A percentile compares a stretch with the other conserved stretches of the same genome.
Conservation (phyloP, 148 eudicot genomes). For the Cornus controversa region DNA sequence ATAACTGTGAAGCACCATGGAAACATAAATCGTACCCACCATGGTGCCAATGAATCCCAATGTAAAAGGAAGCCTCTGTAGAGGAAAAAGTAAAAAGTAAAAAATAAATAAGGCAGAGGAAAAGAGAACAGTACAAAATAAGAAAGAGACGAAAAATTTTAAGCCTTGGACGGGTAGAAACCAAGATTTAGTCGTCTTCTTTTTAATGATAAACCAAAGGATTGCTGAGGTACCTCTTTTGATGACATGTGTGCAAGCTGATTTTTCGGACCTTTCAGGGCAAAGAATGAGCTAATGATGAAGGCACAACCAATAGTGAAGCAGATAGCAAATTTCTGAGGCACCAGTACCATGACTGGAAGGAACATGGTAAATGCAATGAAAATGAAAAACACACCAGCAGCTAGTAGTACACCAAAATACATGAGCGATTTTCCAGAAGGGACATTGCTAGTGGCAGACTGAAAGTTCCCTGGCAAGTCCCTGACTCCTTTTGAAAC, state of each 20-base stretch:
- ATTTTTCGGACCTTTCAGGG: constrained; percentile 57
- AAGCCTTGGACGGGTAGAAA: neutral
- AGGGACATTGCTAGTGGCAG: constrained; percentile 52
- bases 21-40: constrained; percentile 63
- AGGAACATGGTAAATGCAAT: constrained; percentile 62
- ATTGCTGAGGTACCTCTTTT: constrained; percentile 40
- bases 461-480: constrained; percentile 50
- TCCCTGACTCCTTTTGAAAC: constrained; percentile 56
- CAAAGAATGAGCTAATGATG: constrained; percentile 58
- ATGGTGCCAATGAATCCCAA: constrained; percentile 52
- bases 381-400: constrained; percentile 55
- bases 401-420: constrained; percentile 50
- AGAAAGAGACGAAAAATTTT: neutral
- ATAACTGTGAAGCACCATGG: constrained; percentile 64
- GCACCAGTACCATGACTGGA: constrained; percentile 63
- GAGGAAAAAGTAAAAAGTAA: neutral
- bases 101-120: neutral
- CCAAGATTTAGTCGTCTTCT: neutral
- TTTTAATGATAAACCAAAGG: neutral
- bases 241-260: constrained; percentile 59
- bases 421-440: constrained; percentile 54
- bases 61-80: constrained; percentile 61
- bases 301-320: constrained; percentile 56
- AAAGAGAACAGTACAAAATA: neutral
- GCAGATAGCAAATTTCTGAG: constrained; percentile 65